phyloP scores from a whole-genome alignment of 2,329 filamentous ascomycete species.

The Neocucurbitaria cava region DNA sequence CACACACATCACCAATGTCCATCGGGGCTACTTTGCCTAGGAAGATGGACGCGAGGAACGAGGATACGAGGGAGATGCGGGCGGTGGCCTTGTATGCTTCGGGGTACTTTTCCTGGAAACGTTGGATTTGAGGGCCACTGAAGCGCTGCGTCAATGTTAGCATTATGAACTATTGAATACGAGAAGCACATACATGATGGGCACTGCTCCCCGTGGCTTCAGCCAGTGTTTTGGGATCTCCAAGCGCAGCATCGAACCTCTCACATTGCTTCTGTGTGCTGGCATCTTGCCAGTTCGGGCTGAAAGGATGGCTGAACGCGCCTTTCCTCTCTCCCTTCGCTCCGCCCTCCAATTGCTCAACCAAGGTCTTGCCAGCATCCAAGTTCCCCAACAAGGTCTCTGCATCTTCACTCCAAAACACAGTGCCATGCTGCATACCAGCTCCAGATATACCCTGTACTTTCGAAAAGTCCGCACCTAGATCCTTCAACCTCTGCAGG shows the following conservation, averaged over 20 bases:
- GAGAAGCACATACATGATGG: conserved; percentile 75
- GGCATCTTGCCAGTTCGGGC: conserved; percentile 97
- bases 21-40: conserved; percentile 85
- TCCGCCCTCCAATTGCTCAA: conserved; percentile 69
- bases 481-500: conserved; percentile 72
- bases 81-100: conserved; percentile 80
- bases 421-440: conserved; percentile 96
- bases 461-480: conserved; percentile 73
- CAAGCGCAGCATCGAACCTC: conserved; percentile 77
- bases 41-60: conserved; percentile 90
- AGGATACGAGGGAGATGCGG: conserved; percentile 92
- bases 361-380: conserved; percentile 66
- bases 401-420: conserved; percentile 83
- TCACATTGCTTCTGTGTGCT: conserved; percentile 94
- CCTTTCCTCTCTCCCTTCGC: conserved; percentile 51
- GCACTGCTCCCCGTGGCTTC: conserved; percentile 87
- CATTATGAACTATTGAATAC: neutral
- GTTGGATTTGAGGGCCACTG: conserved; percentile 94
- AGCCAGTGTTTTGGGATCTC: conserved; percentile 72
- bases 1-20: conserved; percentile 92
- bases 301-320: conserved; percentile 83
- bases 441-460: conserved; percentile 87
- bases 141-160: conserved; percentile 70
- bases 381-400: conserved; percentile 69
- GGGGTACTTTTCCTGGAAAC: conserved; percentile 81